Conservation (phyloP, 371 early-diverging fungal species). For the Mortierella polycephala region DNA sequence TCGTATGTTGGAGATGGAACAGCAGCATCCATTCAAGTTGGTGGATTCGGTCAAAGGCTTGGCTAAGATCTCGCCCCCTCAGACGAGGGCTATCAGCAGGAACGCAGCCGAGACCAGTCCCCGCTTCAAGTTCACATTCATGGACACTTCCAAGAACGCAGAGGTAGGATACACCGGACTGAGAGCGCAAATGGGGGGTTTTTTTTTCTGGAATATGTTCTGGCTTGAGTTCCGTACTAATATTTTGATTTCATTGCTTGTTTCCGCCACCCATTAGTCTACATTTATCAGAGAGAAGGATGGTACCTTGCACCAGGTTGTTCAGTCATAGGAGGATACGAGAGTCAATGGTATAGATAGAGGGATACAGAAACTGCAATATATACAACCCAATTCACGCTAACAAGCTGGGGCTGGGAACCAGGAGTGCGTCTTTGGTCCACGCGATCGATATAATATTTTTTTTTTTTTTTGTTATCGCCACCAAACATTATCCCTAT, state of each 20-base stretch:
- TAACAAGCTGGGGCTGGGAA: too few relatives aligned
- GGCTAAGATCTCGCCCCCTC: conserved; percentile 9
- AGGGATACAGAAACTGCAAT: too few relatives aligned
- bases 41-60: conserved; percentile 35
- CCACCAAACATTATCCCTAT: neutral
- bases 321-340: conserved; percentile 16
- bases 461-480: too few relatives aligned
- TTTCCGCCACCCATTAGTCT: conserved; percentile 3
- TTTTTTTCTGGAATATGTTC: neutral
- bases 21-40: conserved; percentile 55
- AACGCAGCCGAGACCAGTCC: conserved; percentile 42
- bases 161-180: neutral
- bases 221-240: neutral
- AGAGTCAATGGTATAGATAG: too few relatives aligned
- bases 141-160: conserved; percentile 45
- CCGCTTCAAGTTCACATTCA: conserved; percentile 54
- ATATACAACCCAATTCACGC: too few relatives aligned
- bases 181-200: neutral
- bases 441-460: too few relatives aligned
- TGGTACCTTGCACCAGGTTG: conserved; percentile 46
- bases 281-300: conserved; percentile 53
- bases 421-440: too few relatives aligned
- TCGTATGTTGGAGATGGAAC: conserved; percentile 56
- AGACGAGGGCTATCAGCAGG: conserved; percentile 28
- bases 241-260: neutral